Conservation (phyloP, 2,329 filamentous ascomycete genomes). For the Pestalotiopsis sp. region DNA sequence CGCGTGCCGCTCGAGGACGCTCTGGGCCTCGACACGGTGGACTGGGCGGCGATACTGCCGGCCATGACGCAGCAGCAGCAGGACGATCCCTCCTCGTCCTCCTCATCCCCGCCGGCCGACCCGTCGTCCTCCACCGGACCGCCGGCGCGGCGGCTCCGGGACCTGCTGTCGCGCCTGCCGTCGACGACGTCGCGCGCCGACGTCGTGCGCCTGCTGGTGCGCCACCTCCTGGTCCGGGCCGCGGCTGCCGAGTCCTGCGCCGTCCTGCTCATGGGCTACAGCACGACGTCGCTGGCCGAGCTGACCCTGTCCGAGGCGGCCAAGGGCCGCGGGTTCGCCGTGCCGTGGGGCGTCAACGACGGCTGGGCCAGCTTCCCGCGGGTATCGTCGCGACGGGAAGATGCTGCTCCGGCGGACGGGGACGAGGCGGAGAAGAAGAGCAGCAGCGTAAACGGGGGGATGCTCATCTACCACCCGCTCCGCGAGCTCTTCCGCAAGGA, state of each 20-base stretch:
- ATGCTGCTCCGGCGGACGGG: constrained; percentile 26
- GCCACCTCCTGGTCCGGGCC: constrained; percentile 69
- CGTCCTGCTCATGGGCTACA: constrained; percentile 80
- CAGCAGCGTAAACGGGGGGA: not conserved
- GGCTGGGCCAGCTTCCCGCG: constrained; percentile 49
- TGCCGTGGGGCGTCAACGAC: constrained; percentile 83
- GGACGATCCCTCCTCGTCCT: too few species aligned
- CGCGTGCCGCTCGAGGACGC: constrained; percentile 66
- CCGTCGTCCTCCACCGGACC: constrained; percentile 7
- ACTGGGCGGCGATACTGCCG: constrained; percentile 52
- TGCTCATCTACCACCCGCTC: constrained; percentile 73
- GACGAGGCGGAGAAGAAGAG: constrained; percentile 7
- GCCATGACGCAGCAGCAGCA: constrained; percentile 11
- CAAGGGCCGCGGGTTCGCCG: constrained; percentile 82
- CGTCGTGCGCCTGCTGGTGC: constrained; percentile 69
- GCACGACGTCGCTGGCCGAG: constrained; percentile 84
- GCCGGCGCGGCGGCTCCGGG: constrained; percentile 41
- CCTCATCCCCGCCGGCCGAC: not conserved
- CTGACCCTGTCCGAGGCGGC: constrained; percentile 85
- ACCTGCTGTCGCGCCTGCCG: constrained; percentile 62
- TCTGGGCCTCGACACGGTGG: constrained; percentile 52
- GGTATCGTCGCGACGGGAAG: not conserved
- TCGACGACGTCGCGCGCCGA: constrained; percentile 79
- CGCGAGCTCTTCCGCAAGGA: constrained; percentile 86
- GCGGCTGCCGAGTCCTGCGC: constrained; percentile 65